Evolutionary conservation across 345 rosid genomes (phyloP).

Genomic region (Dipteronia sinensis): DNA sequence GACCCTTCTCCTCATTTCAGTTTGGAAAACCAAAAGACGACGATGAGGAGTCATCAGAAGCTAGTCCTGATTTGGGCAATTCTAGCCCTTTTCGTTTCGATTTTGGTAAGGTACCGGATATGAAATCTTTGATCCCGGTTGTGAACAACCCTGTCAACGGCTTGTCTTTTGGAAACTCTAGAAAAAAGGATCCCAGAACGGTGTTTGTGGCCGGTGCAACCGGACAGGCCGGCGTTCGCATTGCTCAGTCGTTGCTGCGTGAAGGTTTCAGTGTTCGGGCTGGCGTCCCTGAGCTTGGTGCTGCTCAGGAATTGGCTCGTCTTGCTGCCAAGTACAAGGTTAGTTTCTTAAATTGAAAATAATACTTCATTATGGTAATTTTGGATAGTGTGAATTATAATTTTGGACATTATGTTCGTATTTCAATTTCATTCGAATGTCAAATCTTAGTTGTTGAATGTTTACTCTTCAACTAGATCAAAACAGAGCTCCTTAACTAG

Average conservation of each 20-base stretch:
- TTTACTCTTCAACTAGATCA: too few relatives aligned
- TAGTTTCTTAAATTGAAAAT: slow-evolving; percentile 9
- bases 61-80: slow-evolving; percentile 31
- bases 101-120: slow-evolving; percentile 60
- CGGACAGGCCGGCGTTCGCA: slow-evolving; percentile 87
- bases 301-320: slow-evolving; percentile 63
- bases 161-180: slow-evolving; percentile 51
- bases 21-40: too few relatives aligned
- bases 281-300: slow-evolving; percentile 79
- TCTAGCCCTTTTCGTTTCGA: slow-evolving; percentile 63
- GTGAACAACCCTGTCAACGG: slow-evolving; percentile 53
- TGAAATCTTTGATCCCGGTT: slow-evolving; percentile 65
- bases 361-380: too few relatives aligned
- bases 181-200: slow-evolving; percentile 78
- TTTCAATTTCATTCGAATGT: too few relatives aligned
- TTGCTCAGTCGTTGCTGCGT: slow-evolving; percentile 69
- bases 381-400: too few relatives aligned
- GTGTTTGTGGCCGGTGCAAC: slow-evolving; percentile 95
- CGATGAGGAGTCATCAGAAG: slow-evolving; percentile 22
- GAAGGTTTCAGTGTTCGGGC: slow-evolving; percentile 88
- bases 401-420: too few relatives aligned
- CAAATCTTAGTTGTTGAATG: too few relatives aligned
- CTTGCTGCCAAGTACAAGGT: slow-evolving; percentile 87
- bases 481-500: too few relatives aligned
- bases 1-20: too few relatives aligned